phyloP scores from a whole-genome alignment of 306 rosid species.

The Prunus persica region DNA sequence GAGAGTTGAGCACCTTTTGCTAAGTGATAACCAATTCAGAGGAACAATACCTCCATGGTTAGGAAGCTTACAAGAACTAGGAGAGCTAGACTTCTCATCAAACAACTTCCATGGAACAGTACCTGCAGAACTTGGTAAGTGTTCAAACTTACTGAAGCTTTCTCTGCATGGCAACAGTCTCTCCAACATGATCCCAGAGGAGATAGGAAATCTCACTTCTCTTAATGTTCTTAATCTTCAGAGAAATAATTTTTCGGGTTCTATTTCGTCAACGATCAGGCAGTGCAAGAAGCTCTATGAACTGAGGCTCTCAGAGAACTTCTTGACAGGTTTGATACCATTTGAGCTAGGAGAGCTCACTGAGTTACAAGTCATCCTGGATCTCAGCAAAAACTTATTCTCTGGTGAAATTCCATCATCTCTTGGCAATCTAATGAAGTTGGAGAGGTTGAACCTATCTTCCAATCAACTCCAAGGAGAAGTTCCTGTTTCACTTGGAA shows the following conservation, averaged over 20 bases:
- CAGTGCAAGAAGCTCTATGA: slow-evolving; percentile 70
- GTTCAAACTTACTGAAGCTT: slow-evolving; percentile 76
- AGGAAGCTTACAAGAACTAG: slow-evolving; percentile 62
- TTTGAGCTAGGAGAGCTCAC: slow-evolving; percentile 58
- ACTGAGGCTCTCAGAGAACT: slow-evolving; percentile 79
- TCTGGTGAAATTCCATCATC: slow-evolving; percentile 72
- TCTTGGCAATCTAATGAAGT: slow-evolving; percentile 69
- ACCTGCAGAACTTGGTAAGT: slow-evolving; percentile 69
- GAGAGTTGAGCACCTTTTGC: slow-evolving; percentile 66
- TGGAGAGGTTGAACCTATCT: slow-evolving; percentile 80
- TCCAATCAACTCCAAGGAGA: slow-evolving; percentile 68
- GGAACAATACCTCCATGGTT: slow-evolving; percentile 69
- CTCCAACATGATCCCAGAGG: slow-evolving; percentile 67
- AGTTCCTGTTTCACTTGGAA: slow-evolving; percentile 62
- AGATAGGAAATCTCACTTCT: slow-evolving; percentile 78
- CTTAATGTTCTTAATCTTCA: slow-evolving; percentile 77
- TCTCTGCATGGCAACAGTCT: slow-evolving; percentile 72
- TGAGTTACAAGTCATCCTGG: slow-evolving; percentile 82
- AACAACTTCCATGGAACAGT: slow-evolving; percentile 61
- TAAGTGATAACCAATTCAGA: slow-evolving; percentile 53
- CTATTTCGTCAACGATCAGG: slow-evolving; percentile 62
- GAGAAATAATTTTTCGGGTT: slow-evolving; percentile 65
- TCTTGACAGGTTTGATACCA: slow-evolving; percentile 60
- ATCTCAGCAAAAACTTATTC: slow-evolving; percentile 63
- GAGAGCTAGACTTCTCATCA: slow-evolving; percentile 84